phyloP scores from a whole-genome alignment of 225 moss, liverwort and hornwort species.

The Neckera pumila region DNA sequence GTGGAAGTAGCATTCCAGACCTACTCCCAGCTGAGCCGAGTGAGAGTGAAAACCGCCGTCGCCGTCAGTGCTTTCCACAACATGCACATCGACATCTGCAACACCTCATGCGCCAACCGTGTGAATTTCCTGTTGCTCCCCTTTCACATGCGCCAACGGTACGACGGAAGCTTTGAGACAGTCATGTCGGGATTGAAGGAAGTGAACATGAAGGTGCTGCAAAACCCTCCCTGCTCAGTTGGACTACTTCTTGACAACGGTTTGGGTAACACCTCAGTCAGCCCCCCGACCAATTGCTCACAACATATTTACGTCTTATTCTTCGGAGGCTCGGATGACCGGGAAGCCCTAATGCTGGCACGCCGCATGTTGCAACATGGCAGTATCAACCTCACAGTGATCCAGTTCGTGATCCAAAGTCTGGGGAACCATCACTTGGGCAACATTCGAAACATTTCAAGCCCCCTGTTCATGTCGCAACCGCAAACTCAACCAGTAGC shows the following conservation, averaged over 20 bases:
- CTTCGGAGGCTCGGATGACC: constrained; percentile 68
- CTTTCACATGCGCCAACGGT: constrained; percentile 29
- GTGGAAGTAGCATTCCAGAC: constrained; percentile 39
- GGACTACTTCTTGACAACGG: constrained; percentile 54
- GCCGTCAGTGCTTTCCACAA: constrained; percentile 35
- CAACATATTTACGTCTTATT: constrained; percentile 40
- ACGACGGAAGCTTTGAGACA: constrained; percentile 18
- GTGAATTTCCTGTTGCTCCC: constrained; percentile 61
- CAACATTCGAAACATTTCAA: constrained; percentile 8
- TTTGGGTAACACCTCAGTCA: background rate
- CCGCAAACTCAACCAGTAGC: background rate
- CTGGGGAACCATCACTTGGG: background rate
- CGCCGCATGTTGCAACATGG: constrained; percentile 41
- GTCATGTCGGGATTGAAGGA: constrained; percentile 21
- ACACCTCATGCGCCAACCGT: constrained; percentile 25
- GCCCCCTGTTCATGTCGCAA: background rate
- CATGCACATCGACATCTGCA: constrained; percentile 54
- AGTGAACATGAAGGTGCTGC: constrained; percentile 15
- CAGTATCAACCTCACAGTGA: constrained; percentile 41
- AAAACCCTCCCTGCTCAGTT: constrained; percentile 50
- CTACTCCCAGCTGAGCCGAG: constrained; percentile 27
- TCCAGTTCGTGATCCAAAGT: constrained; percentile 35
- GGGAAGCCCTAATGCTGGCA: constrained; percentile 61
- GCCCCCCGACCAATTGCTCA: background rate
- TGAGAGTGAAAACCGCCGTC: constrained; percentile 20